Base-by-base conservation (phyloP, 345 rosid genomes). In the Pugionium cornutum region DNA sequence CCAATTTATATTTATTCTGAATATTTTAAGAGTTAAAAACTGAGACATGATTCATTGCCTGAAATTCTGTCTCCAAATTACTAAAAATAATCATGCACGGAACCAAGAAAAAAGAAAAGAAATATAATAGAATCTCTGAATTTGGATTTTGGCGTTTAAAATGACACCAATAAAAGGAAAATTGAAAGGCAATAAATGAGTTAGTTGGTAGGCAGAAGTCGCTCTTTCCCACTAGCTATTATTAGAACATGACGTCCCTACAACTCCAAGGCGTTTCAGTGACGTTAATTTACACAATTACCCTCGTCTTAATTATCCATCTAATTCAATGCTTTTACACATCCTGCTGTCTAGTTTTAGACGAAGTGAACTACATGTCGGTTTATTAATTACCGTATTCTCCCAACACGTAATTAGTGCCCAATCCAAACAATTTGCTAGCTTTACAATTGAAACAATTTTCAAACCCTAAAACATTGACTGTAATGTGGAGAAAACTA, bases 171-270 rank as follows among this genome's bases (percentile, higher is more conserved):
- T 9, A 36, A 62, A 44, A 46, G 1, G 10, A 18, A 47, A 18
- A 18, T 5, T 27, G 34, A 41, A 42, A 65, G 47, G 47, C 61
- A 73, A 51, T 65, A 64, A 73, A 73, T 73, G 71, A 65, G 71
- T 58, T 73, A 9, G 71, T 65, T 73, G 71, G 76, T 51, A 25
- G 27, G 66, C 61, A 65, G 71, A 64, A 72, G 76, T 65, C 66
- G 35, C 47, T 50, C 76, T 50, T 72, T 72, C 71, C 61, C 76
- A 66, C 66, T 58, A 34, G 71, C 46, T 64, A 58, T 72, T 64
- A 64, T 49, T 41, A 58, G 61, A 43, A 58, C 66, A 58, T 55
- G 64, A 72, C 76, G 76, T 65, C 71, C 62, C 50, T 48, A 66
- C 61, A 73, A 64, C 70, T 56, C 70, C 65, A 71, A 56, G 69